phyloP scores from a whole-genome alignment of 371 early-diverging fungal species.

The Haplosporangium sp. region DNA sequence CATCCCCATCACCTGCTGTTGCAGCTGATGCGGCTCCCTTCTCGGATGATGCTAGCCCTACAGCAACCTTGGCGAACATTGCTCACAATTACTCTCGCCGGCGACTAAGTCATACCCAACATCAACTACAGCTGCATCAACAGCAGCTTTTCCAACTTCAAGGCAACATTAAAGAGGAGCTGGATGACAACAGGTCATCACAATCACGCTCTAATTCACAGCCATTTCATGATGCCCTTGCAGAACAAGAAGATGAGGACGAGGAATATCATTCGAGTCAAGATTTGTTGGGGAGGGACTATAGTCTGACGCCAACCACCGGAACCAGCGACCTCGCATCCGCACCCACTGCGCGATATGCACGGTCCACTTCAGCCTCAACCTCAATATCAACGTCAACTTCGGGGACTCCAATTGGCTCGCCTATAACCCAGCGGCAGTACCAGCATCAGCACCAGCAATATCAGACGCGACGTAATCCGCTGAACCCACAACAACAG shows the following conservation, averaged over 20 bases:
- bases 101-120: constrained; percentile 11
- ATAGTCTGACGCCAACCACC: constrained; percentile 1
- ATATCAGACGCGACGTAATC: neutral
- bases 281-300: constrained; percentile 22
- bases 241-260: constrained; percentile 12
- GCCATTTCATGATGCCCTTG: neutral
- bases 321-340: neutral
- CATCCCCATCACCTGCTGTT: constrained; percentile 4
- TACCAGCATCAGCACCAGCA: constrained; percentile 13
- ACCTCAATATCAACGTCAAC: constrained; percentile 5
- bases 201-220: constrained; percentile 1
- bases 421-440: constrained; percentile 1
- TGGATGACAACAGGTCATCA: constrained; percentile 5
- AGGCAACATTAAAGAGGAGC: constrained; percentile 12
- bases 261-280: constrained; percentile 25
- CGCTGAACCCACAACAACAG: neutral
- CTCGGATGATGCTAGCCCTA: neutral
- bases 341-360: neutral
- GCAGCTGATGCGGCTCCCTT: constrained; percentile 1
- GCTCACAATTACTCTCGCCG: constrained; percentile 4
- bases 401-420: neutral
- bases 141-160: constrained; percentile 1
- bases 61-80: neutral
- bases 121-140: too few relatives aligned
- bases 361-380: constrained; percentile 10